A percentile compares a stretch with the other conserved stretches of the same genome.
phyloP scores from a whole-genome alignment of 108 stramenopile species.

The Ochromonas danica region DNA sequence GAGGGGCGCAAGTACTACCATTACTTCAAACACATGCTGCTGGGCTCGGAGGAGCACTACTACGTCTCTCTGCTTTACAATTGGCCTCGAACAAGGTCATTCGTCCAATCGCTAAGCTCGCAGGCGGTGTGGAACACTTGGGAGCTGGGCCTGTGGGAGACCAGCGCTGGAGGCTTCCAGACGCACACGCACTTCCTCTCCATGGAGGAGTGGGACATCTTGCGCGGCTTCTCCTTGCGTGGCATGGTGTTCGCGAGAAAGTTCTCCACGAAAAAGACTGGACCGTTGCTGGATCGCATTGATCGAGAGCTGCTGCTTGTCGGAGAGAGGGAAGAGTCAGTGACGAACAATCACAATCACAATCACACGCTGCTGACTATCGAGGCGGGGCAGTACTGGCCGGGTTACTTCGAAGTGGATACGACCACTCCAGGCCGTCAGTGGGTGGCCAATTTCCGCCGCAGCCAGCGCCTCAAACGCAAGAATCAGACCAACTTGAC shows the following conservation, averaged over 20 bases:
- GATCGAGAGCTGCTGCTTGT: background rate
- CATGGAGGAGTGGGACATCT: background rate
- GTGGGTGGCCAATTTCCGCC: too few species aligned
- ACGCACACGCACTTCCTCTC: conserved; percentile 27
- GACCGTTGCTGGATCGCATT: conserved; percentile 1
- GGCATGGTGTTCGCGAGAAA: conserved; percentile 33
- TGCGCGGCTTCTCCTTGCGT: background rate
- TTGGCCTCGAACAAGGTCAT: conserved; percentile 22
- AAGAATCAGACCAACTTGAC: too few species aligned
- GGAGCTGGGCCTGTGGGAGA: conserved; percentile 30
- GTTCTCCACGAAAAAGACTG: conserved; percentile 18
- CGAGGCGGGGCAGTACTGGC: conserved; percentile 7
- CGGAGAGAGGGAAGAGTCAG: background rate
- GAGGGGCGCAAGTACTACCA: conserved; percentile 31
- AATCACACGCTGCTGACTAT: too few species aligned
- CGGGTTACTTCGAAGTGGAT: conserved; percentile 13
- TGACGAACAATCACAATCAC: too few species aligned
- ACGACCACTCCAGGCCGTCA: background rate
- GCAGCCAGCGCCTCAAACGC: too few species aligned
- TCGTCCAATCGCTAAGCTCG: background rate
- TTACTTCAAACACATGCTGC: conserved; percentile 34
- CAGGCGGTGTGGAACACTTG: conserved; percentile 30
- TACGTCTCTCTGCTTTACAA: conserved; percentile 1
- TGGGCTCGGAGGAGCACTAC: conserved; percentile 36
- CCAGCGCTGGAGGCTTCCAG: background rate